phyloP scores from a whole-genome alignment of 2,329 filamentous ascomycete species.

The Sporothrix pallida region DNA sequence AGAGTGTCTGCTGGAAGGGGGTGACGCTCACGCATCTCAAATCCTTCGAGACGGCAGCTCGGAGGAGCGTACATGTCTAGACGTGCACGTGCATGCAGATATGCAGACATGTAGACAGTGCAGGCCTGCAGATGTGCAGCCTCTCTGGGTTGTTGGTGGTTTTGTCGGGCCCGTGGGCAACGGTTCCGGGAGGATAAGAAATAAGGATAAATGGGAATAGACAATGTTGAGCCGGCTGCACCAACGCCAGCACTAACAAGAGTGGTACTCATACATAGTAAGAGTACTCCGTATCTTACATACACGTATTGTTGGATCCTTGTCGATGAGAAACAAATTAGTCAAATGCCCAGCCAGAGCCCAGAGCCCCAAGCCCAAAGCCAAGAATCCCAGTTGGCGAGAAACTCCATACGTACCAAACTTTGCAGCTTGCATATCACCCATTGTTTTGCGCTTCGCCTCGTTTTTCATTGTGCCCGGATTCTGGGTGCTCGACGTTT shows the following conservation, averaged over 20 bases:
- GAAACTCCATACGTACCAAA: constrained; percentile 12
- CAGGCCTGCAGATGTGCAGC: background rate
- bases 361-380: too few relatives aligned
- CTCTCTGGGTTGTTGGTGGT: background rate
- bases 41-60: constrained; percentile 26
- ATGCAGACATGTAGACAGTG: background rate
- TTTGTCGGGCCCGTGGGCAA: background rate
- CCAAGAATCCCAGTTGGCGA: background rate
- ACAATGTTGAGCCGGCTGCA: background rate
- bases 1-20: background rate
- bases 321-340: constrained; percentile 21
- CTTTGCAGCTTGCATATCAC: background rate
- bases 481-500: too few relatives aligned
- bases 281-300: background rate
- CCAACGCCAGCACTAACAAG: background rate
- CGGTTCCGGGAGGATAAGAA: background rate
- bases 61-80: constrained; percentile 24
- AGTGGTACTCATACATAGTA: too few relatives aligned
- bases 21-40: constrained; percentile 18
- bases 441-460: constrained; percentile 15
- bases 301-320: background rate
- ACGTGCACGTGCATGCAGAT: constrained; percentile 19
- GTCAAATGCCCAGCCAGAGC: background rate
- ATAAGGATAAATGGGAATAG: background rate
- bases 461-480: background rate